Conservation (phyloP, 441 rosid genomes). For the Omphalea diandra region DNA sequence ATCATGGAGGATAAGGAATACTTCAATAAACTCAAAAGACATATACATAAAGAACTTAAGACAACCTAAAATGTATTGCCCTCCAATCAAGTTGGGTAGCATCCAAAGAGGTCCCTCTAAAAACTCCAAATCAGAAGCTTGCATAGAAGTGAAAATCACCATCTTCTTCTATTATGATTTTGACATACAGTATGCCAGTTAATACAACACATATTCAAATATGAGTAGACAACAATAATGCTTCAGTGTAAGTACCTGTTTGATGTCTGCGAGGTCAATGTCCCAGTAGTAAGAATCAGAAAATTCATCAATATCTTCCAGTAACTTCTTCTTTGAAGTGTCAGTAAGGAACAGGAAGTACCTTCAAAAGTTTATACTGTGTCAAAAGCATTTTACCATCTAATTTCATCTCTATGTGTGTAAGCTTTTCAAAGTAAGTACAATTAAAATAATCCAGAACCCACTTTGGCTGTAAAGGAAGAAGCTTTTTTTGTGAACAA, state of each 20-base stretch:
- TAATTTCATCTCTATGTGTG: neutral
- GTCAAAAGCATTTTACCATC: conserved; percentile 14
- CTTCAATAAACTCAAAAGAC: no score
- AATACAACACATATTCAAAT: conserved; percentile 5
- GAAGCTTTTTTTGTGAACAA: conserved; percentile 68
- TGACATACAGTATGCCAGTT: neutral
- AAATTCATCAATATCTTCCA: conserved; percentile 85
- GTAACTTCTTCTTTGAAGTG: conserved; percentile 65
- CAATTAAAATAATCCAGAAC: conserved; percentile 27
- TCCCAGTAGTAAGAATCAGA: conserved; percentile 83
- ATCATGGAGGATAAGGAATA: no score
- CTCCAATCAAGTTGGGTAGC: no score
- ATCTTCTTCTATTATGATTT: neutral
- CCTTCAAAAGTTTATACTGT: conserved; percentile 41
- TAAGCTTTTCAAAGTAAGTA: neutral
- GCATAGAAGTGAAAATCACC: no score
- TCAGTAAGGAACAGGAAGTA: conserved; percentile 82
- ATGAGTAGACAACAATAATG: neutral
- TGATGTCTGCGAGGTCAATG: conserved; percentile 70
- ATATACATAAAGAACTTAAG: no score
- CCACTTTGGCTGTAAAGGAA: conserved; percentile 89
- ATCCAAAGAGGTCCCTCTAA: no score
- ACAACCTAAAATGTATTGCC: no score
- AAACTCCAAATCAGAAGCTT: no score
- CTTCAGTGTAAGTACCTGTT: conserved; percentile 55